Percentiles rank a stretch among this genome's conserved stretches.
Evolutionary conservation across 441 rosid species (phyloP).

Genomic region (Theobroma grandiflorum): DNA sequence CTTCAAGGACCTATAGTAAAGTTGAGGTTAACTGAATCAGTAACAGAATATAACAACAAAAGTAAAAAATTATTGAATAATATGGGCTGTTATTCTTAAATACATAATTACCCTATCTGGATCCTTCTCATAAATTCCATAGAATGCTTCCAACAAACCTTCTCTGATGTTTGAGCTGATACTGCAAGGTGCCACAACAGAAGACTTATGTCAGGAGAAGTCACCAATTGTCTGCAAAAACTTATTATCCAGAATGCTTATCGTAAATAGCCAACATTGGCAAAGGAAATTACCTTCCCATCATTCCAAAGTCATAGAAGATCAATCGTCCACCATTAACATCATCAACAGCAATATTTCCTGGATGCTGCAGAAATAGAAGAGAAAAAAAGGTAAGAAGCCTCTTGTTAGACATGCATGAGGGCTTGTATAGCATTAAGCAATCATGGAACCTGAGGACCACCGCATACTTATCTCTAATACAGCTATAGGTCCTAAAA

Average conservation of each 20-base stretch:
- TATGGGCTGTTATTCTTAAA: conserved; percentile 13
- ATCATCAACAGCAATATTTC: conserved; percentile 99
- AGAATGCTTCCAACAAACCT: conserved; percentile 90
- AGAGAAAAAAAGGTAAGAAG: conserved; percentile 4
- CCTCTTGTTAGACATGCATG: conserved; percentile 10
- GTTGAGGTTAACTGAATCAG: conserved; percentile 14
- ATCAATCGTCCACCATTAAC: conserved; percentile 97
- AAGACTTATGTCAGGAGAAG: conserved; percentile 21
- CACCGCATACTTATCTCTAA: neutral
- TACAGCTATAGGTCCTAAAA: neutral
- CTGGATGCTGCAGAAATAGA: conserved; percentile 80
- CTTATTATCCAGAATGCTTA: conserved; percentile 16
- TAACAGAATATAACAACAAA: conserved; percentile 17
- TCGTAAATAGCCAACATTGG: conserved; percentile 18
- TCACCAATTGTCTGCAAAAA: conserved; percentile 23
- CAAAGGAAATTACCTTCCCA: conserved; percentile 85
- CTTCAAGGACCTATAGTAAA: conserved; percentile 75
- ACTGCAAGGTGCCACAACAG: conserved; percentile 53
- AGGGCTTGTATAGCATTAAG: neutral
- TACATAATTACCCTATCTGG: conserved; percentile 78
- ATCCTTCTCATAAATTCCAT: conserved; percentile 95
- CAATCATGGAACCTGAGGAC: conserved; percentile 18
- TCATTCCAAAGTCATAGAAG: conserved; percentile 99
- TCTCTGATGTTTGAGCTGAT: conserved; percentile 95
- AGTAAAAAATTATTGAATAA: conserved; percentile 21